These are phyloP conservation scores for Phytophthora uliginosa DNA, from an alignment of 352 stramenopile genomes.

Conservation along the genomic window DNA sequence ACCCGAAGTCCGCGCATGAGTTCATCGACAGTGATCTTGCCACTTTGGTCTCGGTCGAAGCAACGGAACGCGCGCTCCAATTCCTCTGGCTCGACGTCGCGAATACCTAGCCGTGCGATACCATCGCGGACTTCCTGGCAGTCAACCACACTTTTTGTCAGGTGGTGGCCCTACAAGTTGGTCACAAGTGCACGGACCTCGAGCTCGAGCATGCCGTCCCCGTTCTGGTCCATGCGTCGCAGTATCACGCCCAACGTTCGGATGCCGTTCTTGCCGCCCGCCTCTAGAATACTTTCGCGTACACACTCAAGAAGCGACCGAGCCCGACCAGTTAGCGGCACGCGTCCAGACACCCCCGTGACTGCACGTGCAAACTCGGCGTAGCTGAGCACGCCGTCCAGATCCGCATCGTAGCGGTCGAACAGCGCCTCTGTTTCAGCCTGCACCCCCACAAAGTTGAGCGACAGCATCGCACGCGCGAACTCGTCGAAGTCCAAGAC, in stretches of 20 bases:
- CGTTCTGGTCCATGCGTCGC: slow-evolving; percentile 84
- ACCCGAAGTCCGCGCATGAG: slow-evolving; percentile 90
- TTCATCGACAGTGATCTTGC: slow-evolving; percentile 90
- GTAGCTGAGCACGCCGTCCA: slow-evolving; percentile 84
- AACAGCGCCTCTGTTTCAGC: slow-evolving; percentile 89
- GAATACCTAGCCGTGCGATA: slow-evolving; percentile 57
- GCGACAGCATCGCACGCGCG: slow-evolving; percentile 80
- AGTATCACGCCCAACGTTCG: slow-evolving; percentile 75
- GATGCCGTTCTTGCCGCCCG: slow-evolving; percentile 80
- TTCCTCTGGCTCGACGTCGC: slow-evolving; percentile 46
- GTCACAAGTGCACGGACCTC: slow-evolving; percentile 41
- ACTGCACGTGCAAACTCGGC: slow-evolving; percentile 71
- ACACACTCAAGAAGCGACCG: slow-evolving; percentile 56
- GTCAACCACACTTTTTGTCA: background rate
- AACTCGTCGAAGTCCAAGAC: slow-evolving; percentile 92
- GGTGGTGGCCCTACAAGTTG: too few relatives aligned
- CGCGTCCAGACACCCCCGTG: slow-evolving; percentile 40
- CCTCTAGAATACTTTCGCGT: slow-evolving; percentile 63
- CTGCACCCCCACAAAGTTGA: slow-evolving; percentile 93
- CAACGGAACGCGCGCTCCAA: slow-evolving; percentile 67
- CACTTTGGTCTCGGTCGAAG: slow-evolving; percentile 89
- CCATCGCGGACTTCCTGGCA: slow-evolving; percentile 68
- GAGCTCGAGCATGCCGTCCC: slow-evolving; percentile 74
- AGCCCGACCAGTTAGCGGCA: slow-evolving; percentile 17
- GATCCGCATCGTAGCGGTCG: slow-evolving; percentile 89